Evolutionary conservation across 2,329 filamentous ascomycete genomes (phyloP).

Genomic region (Fusarium subglutinans): DNA sequence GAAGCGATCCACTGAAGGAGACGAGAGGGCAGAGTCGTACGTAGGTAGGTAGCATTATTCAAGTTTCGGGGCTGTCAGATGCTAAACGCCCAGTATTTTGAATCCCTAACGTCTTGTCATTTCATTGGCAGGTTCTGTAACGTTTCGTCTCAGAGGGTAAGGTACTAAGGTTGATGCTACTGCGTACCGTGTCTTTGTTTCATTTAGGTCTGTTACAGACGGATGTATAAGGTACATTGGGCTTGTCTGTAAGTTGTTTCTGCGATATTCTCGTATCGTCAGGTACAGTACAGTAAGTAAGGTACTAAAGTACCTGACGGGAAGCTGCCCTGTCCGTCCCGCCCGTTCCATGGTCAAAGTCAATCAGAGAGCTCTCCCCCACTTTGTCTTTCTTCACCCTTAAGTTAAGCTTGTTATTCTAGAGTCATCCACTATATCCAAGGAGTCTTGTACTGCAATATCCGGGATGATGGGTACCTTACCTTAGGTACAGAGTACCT

Average conservation of each 20-base stretch:
- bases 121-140: conserved; percentile 13
- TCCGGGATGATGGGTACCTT: not conserved
- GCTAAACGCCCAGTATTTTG: conserved; percentile 4
- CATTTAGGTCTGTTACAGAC: not conserved
- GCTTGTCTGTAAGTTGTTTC: not conserved
- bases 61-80: conserved; percentile 23
- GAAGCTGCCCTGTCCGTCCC: conserved; percentile 27
- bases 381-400: conserved; percentile 9
- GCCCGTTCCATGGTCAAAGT: conserved; percentile 20
- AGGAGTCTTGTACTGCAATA: conserved; percentile 17
- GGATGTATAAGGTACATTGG: not conserved
- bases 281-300: not conserved
- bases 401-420: conserved; percentile 15
- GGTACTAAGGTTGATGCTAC: not conserved
- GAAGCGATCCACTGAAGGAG: not conserved
- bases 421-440: conserved; percentile 13
- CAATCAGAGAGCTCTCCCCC: conserved; percentile 10
- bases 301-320: not conserved
- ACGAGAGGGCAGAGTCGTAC: not conserved
- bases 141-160: conserved; percentile 19
- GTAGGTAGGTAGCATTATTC: not conserved
- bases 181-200: conserved; percentile 16
- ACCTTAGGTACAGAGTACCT: not conserved
- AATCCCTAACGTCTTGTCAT: conserved; percentile 11
- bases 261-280: not conserved